Conservation (phyloP, 768 basidiomycete genomes). For the Kwoniella pini region DNA sequence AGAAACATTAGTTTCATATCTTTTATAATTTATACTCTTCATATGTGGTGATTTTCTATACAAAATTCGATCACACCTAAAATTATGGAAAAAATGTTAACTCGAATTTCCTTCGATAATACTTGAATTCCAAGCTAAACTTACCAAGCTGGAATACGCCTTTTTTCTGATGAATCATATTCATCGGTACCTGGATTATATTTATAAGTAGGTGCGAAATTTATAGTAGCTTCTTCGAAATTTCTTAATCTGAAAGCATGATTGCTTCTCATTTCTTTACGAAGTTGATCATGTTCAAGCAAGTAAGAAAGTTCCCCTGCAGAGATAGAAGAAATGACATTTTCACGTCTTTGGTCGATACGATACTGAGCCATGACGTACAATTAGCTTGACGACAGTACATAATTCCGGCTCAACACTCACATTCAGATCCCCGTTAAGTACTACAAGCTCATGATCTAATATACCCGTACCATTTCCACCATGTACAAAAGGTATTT, state of each 20-base stretch:
- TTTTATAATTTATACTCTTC: constrained; percentile 66
- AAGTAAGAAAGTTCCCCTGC: constrained; percentile 67
- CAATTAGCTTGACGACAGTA: constrained; percentile 3
- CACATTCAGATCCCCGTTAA: constrained; percentile 87
- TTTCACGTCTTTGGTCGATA: constrained; percentile 86
- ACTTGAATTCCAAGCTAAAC: constrained; percentile 12
- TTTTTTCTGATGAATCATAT: constrained; percentile 88
- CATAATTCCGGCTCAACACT: neutral
- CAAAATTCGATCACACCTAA: constrained; percentile 81
- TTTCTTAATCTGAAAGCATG: constrained; percentile 80
- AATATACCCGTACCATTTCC: constrained; percentile 90
- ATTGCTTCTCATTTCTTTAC: constrained; percentile 84
- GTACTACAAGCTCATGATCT: constrained; percentile 92
- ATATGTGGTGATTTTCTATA: constrained; percentile 66
- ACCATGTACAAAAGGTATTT: constrained; percentile 73
- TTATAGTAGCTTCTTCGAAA: constrained; percentile 77
- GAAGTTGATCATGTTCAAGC: constrained; percentile 74
- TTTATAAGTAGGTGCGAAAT: constrained; percentile 90
- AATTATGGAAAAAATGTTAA: no score
- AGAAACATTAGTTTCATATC: constrained; percentile 84
- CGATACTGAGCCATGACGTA: constrained; percentile 63
- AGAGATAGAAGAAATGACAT: constrained; percentile 71
- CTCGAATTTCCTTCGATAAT: no score
- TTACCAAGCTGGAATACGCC: constrained; percentile 82
- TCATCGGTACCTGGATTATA: constrained; percentile 76